Conservation (phyloP, 495 filamentous ascomycete species). For the Penicillium bialowiezense region DNA sequence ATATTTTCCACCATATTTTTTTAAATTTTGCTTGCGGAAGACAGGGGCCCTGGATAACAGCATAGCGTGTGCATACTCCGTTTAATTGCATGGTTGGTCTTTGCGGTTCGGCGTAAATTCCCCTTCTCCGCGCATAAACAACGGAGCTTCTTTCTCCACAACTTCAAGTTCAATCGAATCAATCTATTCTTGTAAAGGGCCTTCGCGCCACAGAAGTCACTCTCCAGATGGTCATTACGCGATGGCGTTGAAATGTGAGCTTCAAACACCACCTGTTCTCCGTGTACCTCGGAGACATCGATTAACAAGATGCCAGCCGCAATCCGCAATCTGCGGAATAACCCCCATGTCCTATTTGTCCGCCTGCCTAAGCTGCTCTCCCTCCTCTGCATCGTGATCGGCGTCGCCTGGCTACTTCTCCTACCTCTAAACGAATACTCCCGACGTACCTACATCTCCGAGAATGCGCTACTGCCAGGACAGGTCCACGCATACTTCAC, state of each 20-base stretch:
- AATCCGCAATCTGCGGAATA: constrained; percentile 45
- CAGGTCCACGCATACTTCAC: constrained; percentile 98
- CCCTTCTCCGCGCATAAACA: constrained; percentile 22
- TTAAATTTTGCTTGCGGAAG: constrained; percentile 11
- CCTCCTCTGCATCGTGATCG: constrained; percentile 79
- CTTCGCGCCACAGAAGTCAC: constrained; percentile 15
- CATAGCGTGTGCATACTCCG: constrained; percentile 25
- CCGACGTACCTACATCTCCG: constrained; percentile 90
- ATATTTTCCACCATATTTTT: constrained; percentile 29
- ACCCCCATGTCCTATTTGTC: constrained; percentile 39
- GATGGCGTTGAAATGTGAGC: constrained; percentile 47
- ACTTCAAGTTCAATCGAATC: constrained; percentile 4
- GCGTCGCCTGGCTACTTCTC: constrained; percentile 86
- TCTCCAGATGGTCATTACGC: constrained; percentile 21
- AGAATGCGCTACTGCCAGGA: constrained; percentile 92
- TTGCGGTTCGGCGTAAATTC: constrained; percentile 23
- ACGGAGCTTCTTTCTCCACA: constrained; percentile 14
- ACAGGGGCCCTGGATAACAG: constrained; percentile 22
- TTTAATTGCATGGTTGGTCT: constrained; percentile 23
- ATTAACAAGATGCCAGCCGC: constrained; percentile 27
- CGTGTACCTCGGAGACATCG: constrained; percentile 10
- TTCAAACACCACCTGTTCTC: constrained; percentile 16
- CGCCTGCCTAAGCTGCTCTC: constrained; percentile 57
- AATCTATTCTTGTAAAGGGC: constrained; percentile 10
- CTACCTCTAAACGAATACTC: constrained; percentile 94